Conservation (phyloP, 192 early-diverging fungal species). For the Dissophora ornata region DNA sequence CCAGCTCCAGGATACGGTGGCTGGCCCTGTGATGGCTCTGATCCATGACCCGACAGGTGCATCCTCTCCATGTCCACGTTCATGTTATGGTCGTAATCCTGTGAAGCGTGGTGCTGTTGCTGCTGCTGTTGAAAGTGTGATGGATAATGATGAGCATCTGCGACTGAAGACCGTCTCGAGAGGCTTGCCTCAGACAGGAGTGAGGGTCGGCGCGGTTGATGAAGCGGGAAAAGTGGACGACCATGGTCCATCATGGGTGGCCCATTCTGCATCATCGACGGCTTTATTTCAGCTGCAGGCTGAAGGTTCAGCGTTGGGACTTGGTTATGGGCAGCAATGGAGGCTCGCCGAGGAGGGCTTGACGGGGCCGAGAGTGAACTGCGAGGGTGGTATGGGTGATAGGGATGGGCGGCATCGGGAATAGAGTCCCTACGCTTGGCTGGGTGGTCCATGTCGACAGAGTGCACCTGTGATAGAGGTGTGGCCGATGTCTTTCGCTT, state of each 20-base stretch:
- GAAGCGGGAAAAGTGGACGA: conserved; percentile 36
- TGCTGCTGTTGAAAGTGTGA: conserved; percentile 28
- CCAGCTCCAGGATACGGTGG: not conserved
- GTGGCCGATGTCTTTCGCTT: conserved; percentile 50
- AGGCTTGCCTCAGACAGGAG: conserved; percentile 40
- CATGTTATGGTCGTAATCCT: conserved; percentile 52
- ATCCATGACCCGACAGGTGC: conserved; percentile 27
- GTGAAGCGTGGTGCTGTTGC: not conserved
- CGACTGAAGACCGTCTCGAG: conserved; percentile 44
- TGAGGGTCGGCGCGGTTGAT: conserved; percentile 49
- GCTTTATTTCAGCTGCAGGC: conserved; percentile 50
- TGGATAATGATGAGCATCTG: conserved; percentile 40
- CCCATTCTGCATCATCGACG: conserved; percentile 32
- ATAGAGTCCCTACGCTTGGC: conserved; percentile 52
- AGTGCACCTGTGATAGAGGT: conserved; percentile 49
- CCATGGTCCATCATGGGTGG: conserved; percentile 26
- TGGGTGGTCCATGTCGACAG: conserved; percentile 28
- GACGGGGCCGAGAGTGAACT: conserved; percentile 44
- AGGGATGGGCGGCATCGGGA: conserved; percentile 30
- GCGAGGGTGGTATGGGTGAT: conserved; percentile 33
- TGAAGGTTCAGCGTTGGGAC: conserved; percentile 45
- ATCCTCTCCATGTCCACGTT: conserved; percentile 46
- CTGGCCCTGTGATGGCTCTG: conserved; percentile 17
- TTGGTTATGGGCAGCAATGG: conserved; percentile 26
- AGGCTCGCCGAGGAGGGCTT: conserved; percentile 36